phyloP scores from a whole-genome alignment of 257 asterid species.

The Salvia miltiorrhiza region DNA sequence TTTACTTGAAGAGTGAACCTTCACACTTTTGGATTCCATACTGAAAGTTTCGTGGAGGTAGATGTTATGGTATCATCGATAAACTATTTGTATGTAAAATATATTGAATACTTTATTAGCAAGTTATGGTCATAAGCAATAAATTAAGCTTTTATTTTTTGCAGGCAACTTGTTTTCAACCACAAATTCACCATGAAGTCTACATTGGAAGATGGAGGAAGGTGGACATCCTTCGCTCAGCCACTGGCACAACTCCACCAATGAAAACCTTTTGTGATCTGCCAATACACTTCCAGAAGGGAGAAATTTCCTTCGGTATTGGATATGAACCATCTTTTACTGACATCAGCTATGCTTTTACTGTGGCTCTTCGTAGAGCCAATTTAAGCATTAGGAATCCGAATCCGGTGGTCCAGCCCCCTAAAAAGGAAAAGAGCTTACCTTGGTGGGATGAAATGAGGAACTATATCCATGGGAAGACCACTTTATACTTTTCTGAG shows the following conservation, averaged over 20 bases:
- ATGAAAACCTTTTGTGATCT: constrained; percentile 89
- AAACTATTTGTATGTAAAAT: background rate
- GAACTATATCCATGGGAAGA: constrained; percentile 91
- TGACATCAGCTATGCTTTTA: constrained; percentile 91
- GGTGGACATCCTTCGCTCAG: constrained; percentile 86
- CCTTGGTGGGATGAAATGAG: constrained; percentile 99
- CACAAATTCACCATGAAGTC: constrained; percentile 87
- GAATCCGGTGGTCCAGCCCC: constrained; percentile 74
- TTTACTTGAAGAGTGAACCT: background rate
- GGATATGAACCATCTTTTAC: constrained; percentile 91
- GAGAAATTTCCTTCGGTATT: constrained; percentile 83
- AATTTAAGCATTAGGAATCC: constrained; percentile 91
- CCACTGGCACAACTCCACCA: constrained; percentile 98
- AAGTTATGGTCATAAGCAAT: constrained; percentile 13
- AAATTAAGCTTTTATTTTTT: constrained; percentile 19
- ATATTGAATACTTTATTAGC: background rate
- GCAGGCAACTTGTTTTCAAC: constrained; percentile 99
- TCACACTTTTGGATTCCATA: constrained; percentile 4
- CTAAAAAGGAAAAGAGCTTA: constrained; percentile 93
- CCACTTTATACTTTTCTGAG: constrained; percentile 73
- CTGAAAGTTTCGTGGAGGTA: background rate
- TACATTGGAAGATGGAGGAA: constrained; percentile 95
- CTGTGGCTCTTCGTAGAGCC: constrained; percentile 98
- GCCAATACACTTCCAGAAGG: constrained; percentile 93
- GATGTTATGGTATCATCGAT: background rate